Evolutionary conservation across 140 eudicot species (phyloP).

Genomic region (Flaveria floridana): DNA sequence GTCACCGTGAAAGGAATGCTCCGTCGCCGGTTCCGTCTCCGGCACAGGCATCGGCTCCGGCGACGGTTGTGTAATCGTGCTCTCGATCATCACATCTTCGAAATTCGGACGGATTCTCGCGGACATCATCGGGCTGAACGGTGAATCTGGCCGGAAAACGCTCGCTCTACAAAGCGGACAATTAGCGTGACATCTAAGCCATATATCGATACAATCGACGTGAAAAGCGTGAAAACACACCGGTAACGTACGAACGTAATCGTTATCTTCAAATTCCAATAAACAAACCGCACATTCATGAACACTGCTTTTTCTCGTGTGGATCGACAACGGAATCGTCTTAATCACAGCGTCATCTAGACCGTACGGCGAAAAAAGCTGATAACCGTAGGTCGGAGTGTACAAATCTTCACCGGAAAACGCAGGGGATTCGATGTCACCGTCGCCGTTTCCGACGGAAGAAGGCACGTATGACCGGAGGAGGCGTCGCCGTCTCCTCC

Average conservation of each 20-base stretch:
- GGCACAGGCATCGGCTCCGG: constrained; percentile 19
- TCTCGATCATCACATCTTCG: constrained; percentile 66
- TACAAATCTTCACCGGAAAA: constrained; percentile 39
- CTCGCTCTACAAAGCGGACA: constrained; percentile 90
- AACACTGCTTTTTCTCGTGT: constrained; percentile 53
- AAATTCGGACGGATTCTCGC: constrained; percentile 80
- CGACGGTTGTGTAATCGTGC: constrained; percentile 48
- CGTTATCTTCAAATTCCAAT: constrained; percentile 72
- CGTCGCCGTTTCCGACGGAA: constrained; percentile 52
- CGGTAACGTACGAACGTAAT: constrained; percentile 89
- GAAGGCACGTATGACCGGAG: constrained; percentile 64
- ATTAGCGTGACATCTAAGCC: constrained; percentile 88
- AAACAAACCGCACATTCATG: constrained; percentile 85
- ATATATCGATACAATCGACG: constrained; percentile 83
- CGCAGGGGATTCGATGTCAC: constrained; percentile 60
- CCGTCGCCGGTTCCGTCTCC: background rate
- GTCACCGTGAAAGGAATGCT: constrained; percentile 24
- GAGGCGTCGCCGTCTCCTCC: constrained; percentile 69
- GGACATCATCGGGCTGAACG: constrained; percentile 78
- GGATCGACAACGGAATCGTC: constrained; percentile 68
- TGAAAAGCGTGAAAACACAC: constrained; percentile 83
- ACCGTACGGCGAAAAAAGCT: constrained; percentile 63
- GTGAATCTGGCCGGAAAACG: constrained; percentile 64
- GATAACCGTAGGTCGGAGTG: constrained; percentile 49
- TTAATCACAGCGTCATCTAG: constrained; percentile 72